Base-by-base conservation (phyloP, 139 green algal species). In the Desmodesmus armatus region DNA sequence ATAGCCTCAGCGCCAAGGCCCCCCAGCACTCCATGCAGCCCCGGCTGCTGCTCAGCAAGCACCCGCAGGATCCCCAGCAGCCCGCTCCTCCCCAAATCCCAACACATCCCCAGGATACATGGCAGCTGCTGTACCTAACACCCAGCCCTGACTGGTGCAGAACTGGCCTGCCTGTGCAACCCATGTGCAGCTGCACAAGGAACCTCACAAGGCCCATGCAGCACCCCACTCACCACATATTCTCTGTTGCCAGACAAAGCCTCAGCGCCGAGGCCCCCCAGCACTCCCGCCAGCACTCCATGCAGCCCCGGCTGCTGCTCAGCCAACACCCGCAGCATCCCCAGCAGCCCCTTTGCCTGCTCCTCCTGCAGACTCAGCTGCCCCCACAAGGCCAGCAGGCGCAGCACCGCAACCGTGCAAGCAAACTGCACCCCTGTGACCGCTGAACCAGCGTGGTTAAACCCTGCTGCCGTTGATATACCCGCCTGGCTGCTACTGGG, bases 371-470 rank as follows among this genome's bases (percentile, higher is more conserved):
- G 27, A 4, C 21, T 31, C 7, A 82, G 11, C 5, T 82, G 76
- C 23, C 31, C 76, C n/a, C 33, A 5, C 31, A 55, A 35, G 17
- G 76, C 53, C 5, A 82, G n/a, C n/a, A 82, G 55, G 25, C 58
- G 71, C 19, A 82, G 55, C 15, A 39, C 76, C 31, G 76, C 76
- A 55, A 55, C 55, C 3, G 62, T 71, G 76, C 37, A 71, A 0
- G 53, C 55, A 31, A 35, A 19, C 13, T 44, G 55, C 11, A 43
- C 37, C 17, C 55, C 37, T 72, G n/a, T n/a, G n/a, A n/a, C n/a
- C n/a, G n/a, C n/a, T n/a, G n/a, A n/a, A n/a, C n/a, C n/a, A n/a
- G n/a, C n/a, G n/a, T n/a, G n/a, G n/a, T n/a, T n/a, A n/a, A n/a
- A n/a, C n/a, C 21, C 25, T 60, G 55, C 21, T 60, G 55, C 51